These are phyloP conservation scores for Vigna hirtella DNA, from an alignment of 306 rosid genomes.

Conservation along the genomic window DNA sequence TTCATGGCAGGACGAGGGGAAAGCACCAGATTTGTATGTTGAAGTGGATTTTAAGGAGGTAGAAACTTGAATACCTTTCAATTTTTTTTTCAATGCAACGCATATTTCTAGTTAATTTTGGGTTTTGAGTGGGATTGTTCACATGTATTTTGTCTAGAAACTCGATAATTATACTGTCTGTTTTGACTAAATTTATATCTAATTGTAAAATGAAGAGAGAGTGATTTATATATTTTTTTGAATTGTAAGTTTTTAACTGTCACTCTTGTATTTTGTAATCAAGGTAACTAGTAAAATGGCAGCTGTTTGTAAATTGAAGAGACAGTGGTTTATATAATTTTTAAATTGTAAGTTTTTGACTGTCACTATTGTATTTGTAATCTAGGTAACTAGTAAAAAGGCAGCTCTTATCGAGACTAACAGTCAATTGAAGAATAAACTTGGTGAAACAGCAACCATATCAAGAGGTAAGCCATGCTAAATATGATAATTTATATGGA, in stretches of 20 bases:
- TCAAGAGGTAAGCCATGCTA: conserved; percentile 63
- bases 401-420: conserved; percentile 75
- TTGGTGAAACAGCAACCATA: conserved; percentile 69
- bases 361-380: conserved; percentile 33
- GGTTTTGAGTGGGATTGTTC: conserved; percentile 30
- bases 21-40: conserved; percentile 80
- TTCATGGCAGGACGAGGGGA: conserved; percentile 81
- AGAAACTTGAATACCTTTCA: conserved; percentile 35
- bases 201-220: conserved; percentile 4
- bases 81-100: conserved; percentile 37
- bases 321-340: conserved; percentile 19
- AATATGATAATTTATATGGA: conserved; percentile 23
- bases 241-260: not conserved
- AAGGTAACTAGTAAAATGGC: conserved; percentile 93
- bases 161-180: conserved; percentile 5
- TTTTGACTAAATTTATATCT: conserved; percentile 28
- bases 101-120: conserved; percentile 19
- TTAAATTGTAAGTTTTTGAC: not conserved
- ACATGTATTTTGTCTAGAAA: conserved; percentile 26
- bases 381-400: conserved; percentile 88
- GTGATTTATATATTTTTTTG: conserved; percentile 11
- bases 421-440: conserved; percentile 73
- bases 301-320: conserved; percentile 32
- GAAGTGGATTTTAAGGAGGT: conserved; percentile 99
- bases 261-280: conserved; percentile 32